Conservation (phyloP, 495 filamentous ascomycete genomes). For the Parmelia sp. region DNA sequence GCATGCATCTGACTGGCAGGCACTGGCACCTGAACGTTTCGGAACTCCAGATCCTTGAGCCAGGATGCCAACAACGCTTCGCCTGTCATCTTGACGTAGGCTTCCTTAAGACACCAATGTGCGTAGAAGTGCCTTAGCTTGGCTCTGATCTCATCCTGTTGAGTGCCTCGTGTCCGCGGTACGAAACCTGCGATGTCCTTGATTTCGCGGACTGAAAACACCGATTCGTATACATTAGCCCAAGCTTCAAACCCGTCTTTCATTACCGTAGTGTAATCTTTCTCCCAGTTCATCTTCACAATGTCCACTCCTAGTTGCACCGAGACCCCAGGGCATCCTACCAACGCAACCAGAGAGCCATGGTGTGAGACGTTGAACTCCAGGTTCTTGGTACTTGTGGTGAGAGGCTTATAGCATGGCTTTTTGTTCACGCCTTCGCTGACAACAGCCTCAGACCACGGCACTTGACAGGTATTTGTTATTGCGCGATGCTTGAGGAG, state of each 20-base stretch:
- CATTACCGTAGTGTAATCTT: slow-evolving; percentile 34
- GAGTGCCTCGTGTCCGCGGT: slow-evolving; percentile 12
- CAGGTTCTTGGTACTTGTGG: slow-evolving; percentile 36
- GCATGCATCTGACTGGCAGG: slow-evolving; percentile 25
- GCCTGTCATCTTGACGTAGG: slow-evolving; percentile 90
- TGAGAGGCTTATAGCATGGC: slow-evolving; percentile 51
- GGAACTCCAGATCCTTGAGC: slow-evolving; percentile 64
- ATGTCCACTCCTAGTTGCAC: slow-evolving; percentile 33
- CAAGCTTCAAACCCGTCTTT: slow-evolving; percentile 55
- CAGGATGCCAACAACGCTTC: slow-evolving; percentile 78
- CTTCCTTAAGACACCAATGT: slow-evolving; percentile 83
- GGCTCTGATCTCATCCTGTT: slow-evolving; percentile 41
- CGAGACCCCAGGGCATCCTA: slow-evolving; percentile 43
- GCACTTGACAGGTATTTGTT: slow-evolving; percentile 50
- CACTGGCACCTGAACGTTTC: slow-evolving; percentile 52
- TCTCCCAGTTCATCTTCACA: slow-evolving; percentile 25
- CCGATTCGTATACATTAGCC: slow-evolving; percentile 71
- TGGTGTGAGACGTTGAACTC: slow-evolving; percentile 91
- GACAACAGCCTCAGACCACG: slow-evolving; percentile 60
- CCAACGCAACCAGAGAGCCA: slow-evolving; percentile 64
- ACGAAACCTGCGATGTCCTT: slow-evolving; percentile 50
- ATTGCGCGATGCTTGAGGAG: slow-evolving; percentile 76
- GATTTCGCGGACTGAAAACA: slow-evolving; percentile 59
- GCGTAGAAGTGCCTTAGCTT: slow-evolving; percentile 76
- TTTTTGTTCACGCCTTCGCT: slow-evolving; percentile 58